These are phyloP conservation scores for Geotrichum bryndzae DNA, from an alignment of 1,139 yeast species.

Conservation along the genomic window DNA sequence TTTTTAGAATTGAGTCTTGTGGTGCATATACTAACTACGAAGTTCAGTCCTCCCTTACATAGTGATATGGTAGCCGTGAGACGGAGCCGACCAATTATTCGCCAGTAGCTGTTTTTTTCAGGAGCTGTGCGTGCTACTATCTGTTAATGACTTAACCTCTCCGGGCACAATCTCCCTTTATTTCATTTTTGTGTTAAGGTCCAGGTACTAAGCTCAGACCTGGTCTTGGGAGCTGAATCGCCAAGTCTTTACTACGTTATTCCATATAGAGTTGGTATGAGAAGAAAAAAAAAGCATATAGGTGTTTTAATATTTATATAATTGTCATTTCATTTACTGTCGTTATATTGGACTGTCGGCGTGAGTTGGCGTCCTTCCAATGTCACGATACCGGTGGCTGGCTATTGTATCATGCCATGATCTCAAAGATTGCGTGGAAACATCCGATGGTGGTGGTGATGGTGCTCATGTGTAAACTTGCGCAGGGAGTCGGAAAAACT, in stretches of 20 bases:
- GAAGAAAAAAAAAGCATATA: not conserved
- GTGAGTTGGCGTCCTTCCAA: not conserved
- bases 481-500: not conserved
- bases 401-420: not conserved
- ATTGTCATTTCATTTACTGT: not conserved
- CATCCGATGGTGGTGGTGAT: not conserved
- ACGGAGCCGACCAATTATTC: conserved; percentile 11
- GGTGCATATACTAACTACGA: not conserved
- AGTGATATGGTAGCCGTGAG: conserved; percentile 7
- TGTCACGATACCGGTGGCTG: not conserved
- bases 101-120: not conserved
- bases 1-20: not conserved
- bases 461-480: not conserved
- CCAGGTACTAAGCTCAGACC: not conserved
- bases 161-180: not conserved
- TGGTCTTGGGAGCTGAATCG: not conserved
- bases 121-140: not conserved
- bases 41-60: conserved; percentile 1
- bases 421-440: not conserved
- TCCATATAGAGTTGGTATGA: too few species aligned
- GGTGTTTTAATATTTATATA: not conserved
- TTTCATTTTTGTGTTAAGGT: not conserved
- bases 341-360: not conserved
- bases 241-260: too few species aligned
- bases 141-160: not conserved